A percentile compares a stretch with the other conserved stretches of the same genome.
phyloP scores from a whole-genome alignment of 768 basidiomycete genomes.

The Arthromyces matolae region DNA sequence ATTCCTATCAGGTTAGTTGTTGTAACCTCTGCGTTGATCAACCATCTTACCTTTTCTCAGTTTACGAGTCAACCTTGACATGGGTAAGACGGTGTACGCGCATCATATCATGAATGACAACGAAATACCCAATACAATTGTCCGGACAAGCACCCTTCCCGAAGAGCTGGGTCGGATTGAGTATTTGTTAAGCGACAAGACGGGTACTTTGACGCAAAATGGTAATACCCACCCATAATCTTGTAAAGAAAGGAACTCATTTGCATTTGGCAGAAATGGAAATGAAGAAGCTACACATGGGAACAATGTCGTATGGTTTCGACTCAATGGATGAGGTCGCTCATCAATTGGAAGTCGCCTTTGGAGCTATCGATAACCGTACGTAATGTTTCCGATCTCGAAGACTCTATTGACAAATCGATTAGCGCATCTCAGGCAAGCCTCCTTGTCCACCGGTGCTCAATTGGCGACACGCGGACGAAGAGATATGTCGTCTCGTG shows the following conservation, averaged over 20 bases:
- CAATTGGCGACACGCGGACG: conserved; percentile 85
- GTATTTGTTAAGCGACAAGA: conserved; percentile 96
- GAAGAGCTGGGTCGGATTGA: conserved; percentile 96
- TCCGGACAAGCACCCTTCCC: conserved; percentile 94
- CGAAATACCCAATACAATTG: conserved; percentile 94
- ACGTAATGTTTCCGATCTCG: no score
- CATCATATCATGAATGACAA: conserved; percentile 90
- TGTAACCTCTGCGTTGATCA: background rate
- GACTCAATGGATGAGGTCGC: conserved; percentile 99
- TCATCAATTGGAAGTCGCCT: conserved; percentile 84
- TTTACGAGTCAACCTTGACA: conserved; percentile 97
- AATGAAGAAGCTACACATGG: conserved; percentile 98
- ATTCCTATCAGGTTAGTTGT: conserved; percentile 92
- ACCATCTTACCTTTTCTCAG: conserved; percentile 35
- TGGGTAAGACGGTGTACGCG: conserved; percentile 99
- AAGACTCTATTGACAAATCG: no score
- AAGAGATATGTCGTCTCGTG: conserved; percentile 90
- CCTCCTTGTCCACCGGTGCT: conserved; percentile 68
- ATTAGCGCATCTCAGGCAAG: conserved; percentile 44
- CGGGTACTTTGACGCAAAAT: conserved; percentile 96
- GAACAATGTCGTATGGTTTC: conserved; percentile 93
- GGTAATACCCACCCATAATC: conserved; percentile 45
- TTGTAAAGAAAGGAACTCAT: background rate
- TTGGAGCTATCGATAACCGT: conserved; percentile 66
- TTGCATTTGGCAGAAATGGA: conserved; percentile 78